Percentiles rank a stretch among this genome's conserved stretches.
Evolutionary conservation across 768 basidiomycete species (phyloP).

Genomic region (Auricularia heimuer): DNA sequence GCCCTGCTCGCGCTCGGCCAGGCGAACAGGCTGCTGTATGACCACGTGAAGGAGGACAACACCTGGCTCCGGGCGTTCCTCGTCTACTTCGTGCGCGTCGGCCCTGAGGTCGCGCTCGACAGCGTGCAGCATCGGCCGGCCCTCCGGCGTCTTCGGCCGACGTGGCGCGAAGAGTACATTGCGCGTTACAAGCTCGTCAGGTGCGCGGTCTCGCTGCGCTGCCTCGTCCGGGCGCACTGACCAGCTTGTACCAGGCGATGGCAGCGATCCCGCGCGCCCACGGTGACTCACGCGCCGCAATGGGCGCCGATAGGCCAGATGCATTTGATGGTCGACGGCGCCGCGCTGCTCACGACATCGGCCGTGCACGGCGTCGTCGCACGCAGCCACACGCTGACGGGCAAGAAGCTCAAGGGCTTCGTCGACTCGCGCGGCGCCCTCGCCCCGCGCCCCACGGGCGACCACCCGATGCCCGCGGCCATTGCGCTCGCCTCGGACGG

Average conservation of each 20-base stretch:
- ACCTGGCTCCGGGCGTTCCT: conserved; percentile 74
- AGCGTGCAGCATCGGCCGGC: conserved; percentile 22
- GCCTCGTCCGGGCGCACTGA: not conserved
- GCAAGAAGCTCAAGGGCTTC: conserved; percentile 16
- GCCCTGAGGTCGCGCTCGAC: conserved; percentile 50
- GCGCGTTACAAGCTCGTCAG: conserved; percentile 41
- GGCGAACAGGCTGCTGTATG: conserved; percentile 42
- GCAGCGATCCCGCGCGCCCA: conserved; percentile 50
- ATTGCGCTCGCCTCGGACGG: conserved; percentile 46
- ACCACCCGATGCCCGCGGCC: conserved; percentile 1
- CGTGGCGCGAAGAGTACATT: conserved; percentile 69
- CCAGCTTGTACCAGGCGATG: conserved; percentile 43
- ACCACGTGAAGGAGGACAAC: conserved; percentile 66
- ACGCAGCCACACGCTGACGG: conserved; percentile 61
- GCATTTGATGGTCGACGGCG: conserved; percentile 44
- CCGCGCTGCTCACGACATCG: conserved; percentile 50
- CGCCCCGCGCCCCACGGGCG: conserved; percentile 4
- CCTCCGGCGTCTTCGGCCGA: conserved; percentile 41
- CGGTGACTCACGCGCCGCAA: conserved; percentile 55
- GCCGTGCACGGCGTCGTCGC: conserved; percentile 60
- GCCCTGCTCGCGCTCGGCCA: conserved; percentile 48
- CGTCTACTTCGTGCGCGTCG: conserved; percentile 53
- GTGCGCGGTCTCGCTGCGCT: conserved; percentile 26
- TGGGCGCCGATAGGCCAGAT: conserved; percentile 46
- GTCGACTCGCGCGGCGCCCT: not conserved